Conservation (phyloP, 2,329 filamentous ascomycete genomes). For the Calonectria leucothoes region DNA sequence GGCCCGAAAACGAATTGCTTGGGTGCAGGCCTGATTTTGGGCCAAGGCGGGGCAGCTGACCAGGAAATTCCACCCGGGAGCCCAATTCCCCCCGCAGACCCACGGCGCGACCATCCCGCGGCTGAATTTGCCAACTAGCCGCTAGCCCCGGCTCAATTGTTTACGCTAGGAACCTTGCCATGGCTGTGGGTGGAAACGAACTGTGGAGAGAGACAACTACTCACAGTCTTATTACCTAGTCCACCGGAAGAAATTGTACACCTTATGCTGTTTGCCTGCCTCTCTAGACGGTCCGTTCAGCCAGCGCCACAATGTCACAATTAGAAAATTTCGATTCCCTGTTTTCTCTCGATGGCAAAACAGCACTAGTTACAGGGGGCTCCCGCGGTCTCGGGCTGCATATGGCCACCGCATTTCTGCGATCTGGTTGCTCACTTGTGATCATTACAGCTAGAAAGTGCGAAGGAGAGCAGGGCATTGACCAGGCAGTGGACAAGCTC, state of each 20-base stretch:
- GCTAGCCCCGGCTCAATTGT: slow-evolving; percentile 24
- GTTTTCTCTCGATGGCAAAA: slow-evolving; percentile 51
- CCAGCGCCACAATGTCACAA: slow-evolving; percentile 40
- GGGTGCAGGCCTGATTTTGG: neutral
- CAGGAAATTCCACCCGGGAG: neutral
- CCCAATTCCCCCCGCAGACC: slow-evolving; percentile 15
- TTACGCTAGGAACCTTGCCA: neutral
- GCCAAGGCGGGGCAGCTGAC: slow-evolving; percentile 22
- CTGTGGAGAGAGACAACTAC: neutral
- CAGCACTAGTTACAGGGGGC: slow-evolving; percentile 61
- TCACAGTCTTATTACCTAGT: neutral
- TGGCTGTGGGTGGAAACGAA: neutral
- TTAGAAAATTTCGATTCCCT: slow-evolving; percentile 42
- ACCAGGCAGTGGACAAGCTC: slow-evolving; percentile 73
- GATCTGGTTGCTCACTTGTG: slow-evolving; percentile 76
- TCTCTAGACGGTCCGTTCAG: neutral
- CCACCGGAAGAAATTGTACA: neutral
- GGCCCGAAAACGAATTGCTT: slow-evolving; percentile 1
- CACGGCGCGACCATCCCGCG: slow-evolving; percentile 9
- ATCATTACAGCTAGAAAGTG: slow-evolving; percentile 81
- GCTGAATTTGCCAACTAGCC: slow-evolving; percentile 3
- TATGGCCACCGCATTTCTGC: slow-evolving; percentile 74
- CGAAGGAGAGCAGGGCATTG: slow-evolving; percentile 63
- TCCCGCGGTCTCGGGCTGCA: slow-evolving; percentile 68
- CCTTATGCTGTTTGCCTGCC: neutral